Conservation (phyloP, 306 rosid species). For the Adenanthera pavonina region DNA sequence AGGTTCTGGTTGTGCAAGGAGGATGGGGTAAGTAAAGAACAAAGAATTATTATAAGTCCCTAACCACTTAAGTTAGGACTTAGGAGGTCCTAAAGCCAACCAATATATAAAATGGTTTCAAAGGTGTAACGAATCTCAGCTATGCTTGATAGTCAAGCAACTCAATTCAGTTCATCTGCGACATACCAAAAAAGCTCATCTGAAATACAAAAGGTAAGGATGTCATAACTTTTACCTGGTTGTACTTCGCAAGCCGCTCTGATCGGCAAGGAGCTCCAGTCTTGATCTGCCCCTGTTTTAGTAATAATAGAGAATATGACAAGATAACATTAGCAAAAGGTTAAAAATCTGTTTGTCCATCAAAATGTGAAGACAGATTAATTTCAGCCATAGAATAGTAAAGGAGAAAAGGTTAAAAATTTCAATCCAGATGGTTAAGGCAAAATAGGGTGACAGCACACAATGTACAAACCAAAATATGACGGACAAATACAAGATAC, state of each 20-base stretch:
- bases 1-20: background rate
- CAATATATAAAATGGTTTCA: background rate
- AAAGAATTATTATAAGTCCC: background rate
- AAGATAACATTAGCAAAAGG: conserved; percentile 1
- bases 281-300: conserved; percentile 90
- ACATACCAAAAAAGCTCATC: background rate
- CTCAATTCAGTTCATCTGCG: background rate
- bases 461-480: background rate
- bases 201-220: background rate
- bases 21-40: background rate
- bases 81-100: background rate
- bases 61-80: background rate
- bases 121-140: background rate
- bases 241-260: conserved; percentile 97
- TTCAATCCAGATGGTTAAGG: background rate
- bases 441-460: background rate
- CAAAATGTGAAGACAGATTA: background rate
- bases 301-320: conserved; percentile 12
- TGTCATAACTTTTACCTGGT: conserved; percentile 64
- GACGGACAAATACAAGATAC: background rate
- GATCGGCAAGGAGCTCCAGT: conserved; percentile 99
- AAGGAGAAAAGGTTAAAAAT: background rate
- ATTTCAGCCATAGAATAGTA: background rate
- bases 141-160: conserved; percentile 5
- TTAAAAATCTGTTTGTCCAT: background rate